A percentile compares a stretch with the other conserved stretches of the same genome.
Evolutionary conservation across 1,284 basidiomycete species (phyloP).

Genomic region (Tetrapyrgos nigripes): DNA sequence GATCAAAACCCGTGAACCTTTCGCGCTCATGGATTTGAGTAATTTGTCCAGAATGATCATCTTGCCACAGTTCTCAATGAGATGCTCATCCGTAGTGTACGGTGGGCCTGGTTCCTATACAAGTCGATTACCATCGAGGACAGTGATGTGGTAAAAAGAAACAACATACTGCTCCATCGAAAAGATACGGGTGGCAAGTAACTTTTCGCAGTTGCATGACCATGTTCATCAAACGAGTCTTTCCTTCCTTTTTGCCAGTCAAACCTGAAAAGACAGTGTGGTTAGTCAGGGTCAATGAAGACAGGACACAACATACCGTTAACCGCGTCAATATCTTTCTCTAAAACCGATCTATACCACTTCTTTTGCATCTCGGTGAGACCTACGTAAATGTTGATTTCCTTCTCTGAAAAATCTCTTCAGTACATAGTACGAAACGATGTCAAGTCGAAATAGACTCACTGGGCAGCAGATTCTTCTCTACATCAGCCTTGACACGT

Average conservation of each 20-base stretch:
- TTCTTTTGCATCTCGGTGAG: conserved; percentile 98
- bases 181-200: conserved; percentile 86
- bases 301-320: conserved; percentile 64
- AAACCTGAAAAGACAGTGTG: conserved; percentile 61
- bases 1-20: conserved; percentile 95
- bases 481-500: conserved; percentile 96
- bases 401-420: conserved; percentile 75
- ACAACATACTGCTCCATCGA: conserved; percentile 78
- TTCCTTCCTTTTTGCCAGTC: conserved; percentile 98
- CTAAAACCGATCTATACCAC: conserved; percentile 95
- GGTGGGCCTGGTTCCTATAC: conserved; percentile 91
- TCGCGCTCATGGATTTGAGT: conserved; percentile 86
- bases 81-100: conserved; percentile 97
- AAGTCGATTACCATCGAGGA: neutral
- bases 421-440: conserved; percentile 10
- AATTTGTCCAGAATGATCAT: conserved; percentile 98
- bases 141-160: conserved; percentile 6
- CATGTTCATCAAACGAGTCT: conserved; percentile 97
- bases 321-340: conserved; percentile 99
- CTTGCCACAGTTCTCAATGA: conserved; percentile 95
- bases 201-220: conserved; percentile 97
- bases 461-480: conserved; percentile 95
- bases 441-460: conserved; percentile 35
- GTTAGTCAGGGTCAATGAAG: neutral
- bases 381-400: conserved; percentile 99